A percentile compares a stretch with the other conserved stretches of the same genome.
Conservation (phyloP, 148 eudicot species). For the Nepenthes mirabilis region DNA sequence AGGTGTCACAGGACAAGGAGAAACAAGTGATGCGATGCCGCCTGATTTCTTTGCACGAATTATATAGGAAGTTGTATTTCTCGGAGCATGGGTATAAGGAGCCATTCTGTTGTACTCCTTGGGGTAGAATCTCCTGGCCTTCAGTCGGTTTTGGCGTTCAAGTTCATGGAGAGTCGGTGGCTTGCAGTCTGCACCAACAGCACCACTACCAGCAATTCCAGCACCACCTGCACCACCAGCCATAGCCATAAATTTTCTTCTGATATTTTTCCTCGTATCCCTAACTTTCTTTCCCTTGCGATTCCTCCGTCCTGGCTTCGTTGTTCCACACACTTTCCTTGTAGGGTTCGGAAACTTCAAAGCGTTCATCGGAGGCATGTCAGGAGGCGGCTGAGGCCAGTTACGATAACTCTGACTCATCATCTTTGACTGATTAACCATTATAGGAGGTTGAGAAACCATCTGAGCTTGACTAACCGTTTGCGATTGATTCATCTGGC, state of each 20-base stretch:
- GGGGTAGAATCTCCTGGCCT: conserved; percentile 47
- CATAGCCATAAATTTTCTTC: conserved; percentile 20
- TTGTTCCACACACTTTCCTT: conserved; percentile 15
- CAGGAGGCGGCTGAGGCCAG: conserved; percentile 40
- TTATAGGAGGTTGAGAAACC: conserved; percentile 27
- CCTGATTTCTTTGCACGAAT: conserved; percentile 91
- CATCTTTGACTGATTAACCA: conserved; percentile 17
- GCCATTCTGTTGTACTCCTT: conserved; percentile 66
- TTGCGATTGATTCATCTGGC: conserved; percentile 10
- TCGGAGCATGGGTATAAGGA: conserved; percentile 73
- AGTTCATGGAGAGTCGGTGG: conserved; percentile 58
- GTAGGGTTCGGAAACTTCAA: conserved; percentile 32
- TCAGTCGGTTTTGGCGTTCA: conserved; percentile 70
- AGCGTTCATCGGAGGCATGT: conserved; percentile 21
- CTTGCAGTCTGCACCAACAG: conserved; percentile 30
- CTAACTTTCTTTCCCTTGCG: conserved; percentile 71
- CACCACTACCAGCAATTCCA: conserved; percentile 10
- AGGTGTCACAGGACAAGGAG: conserved; percentile 82
- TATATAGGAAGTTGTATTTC: conserved; percentile 71
- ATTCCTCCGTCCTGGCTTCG: conserved; percentile 35
- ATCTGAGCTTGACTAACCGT: conserved; percentile 21
- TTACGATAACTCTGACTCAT: conserved; percentile 42
- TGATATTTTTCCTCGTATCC: conserved; percentile 33
- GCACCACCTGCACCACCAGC: conserved; percentile 13
- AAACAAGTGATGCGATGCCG: conserved; percentile 71